phyloP scores from a whole-genome alignment of 495 filamentous ascomycete species.

The Neurospora sp. region DNA sequence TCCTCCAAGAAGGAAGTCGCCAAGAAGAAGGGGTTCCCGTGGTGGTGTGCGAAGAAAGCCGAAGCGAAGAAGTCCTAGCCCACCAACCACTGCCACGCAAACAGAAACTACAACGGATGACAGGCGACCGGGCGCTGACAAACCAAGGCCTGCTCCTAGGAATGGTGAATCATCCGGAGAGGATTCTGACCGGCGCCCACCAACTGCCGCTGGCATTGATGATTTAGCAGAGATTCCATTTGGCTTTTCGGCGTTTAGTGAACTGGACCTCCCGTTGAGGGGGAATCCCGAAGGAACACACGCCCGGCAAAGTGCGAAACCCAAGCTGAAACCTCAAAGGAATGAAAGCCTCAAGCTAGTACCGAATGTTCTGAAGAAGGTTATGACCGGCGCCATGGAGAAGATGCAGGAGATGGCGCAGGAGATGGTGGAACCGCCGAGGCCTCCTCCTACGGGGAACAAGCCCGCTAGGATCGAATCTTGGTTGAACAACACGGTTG shows the following conservation, averaged over 20 bases:
- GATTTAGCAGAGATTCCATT: constrained; percentile 44
- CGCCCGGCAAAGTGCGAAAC: constrained; percentile 24
- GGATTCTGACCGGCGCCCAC: constrained; percentile 23
- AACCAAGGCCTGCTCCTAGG: not conserved
- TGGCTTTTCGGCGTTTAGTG: constrained; percentile 48
- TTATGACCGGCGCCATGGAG: constrained; percentile 43
- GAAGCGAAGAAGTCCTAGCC: not conserved
- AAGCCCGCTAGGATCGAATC: constrained; percentile 57
- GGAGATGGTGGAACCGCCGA: constrained; percentile 40
- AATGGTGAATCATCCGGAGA: constrained; percentile 8
- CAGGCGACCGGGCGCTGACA: constrained; percentile 1
- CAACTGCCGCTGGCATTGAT: constrained; percentile 32
- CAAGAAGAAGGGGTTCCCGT: constrained; percentile 12
- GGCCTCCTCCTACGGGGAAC: constrained; percentile 26
- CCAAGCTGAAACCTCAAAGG: constrained; percentile 31
- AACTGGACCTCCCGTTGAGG: constrained; percentile 36
- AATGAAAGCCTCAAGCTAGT: constrained; percentile 39
- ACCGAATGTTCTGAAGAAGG: constrained; percentile 45
- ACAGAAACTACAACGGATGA: constrained; percentile 15
- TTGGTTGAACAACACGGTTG: constrained; percentile 62
- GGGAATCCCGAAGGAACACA: constrained; percentile 20
- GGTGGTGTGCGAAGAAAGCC: constrained; percentile 9
- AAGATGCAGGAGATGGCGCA: constrained; percentile 42
- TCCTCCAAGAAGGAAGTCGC: constrained; percentile 11
- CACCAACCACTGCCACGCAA: constrained; percentile 8